phyloP scores from a whole-genome alignment of 306 rosid genomes.

The Coriaria nepalensis region DNA sequence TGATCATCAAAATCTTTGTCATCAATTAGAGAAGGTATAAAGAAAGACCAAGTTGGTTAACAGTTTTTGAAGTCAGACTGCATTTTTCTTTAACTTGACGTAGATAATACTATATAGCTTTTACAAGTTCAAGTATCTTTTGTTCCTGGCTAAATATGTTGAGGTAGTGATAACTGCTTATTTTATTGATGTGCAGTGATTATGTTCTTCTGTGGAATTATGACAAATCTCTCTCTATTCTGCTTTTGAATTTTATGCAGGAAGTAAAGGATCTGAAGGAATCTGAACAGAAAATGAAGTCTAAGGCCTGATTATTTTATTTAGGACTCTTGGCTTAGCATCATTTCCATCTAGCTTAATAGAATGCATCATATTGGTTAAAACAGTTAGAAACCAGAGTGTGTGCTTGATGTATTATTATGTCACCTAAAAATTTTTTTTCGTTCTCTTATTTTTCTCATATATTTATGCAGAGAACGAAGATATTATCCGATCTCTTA shows the following conservation, averaged over 20 bases:
- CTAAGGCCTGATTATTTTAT: slow-evolving; percentile 48
- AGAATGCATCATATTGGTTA: no score
- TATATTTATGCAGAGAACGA: slow-evolving; percentile 63
- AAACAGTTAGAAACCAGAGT: no score
- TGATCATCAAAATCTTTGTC: slow-evolving; percentile 39
- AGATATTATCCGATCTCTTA: slow-evolving; percentile 81
- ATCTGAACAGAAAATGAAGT: slow-evolving; percentile 76
- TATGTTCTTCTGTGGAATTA: slow-evolving; percentile 5
- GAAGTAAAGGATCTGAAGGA: slow-evolving; percentile 77
- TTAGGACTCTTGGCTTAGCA: slow-evolving; percentile 7
- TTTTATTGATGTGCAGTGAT: neutral
- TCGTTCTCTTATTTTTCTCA: slow-evolving; percentile 16
- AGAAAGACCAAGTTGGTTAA: neutral
- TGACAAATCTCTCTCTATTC: slow-evolving; percentile 8
- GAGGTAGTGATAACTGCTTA: no score
- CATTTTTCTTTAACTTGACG: no score
- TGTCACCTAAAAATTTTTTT: slow-evolving; percentile 6
- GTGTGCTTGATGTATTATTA: neutral
- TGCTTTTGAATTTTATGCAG: slow-evolving; percentile 31
- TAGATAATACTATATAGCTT: no score
- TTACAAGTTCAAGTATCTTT: no score
- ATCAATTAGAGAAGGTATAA: slow-evolving; percentile 65
- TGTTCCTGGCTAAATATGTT: no score
- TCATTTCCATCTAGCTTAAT: slow-evolving; percentile 3
- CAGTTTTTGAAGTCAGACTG: no score